These are phyloP conservation scores for Tilletia indica DNA, from an alignment of 1,284 basidiomycete genomes.

Conservation along the genomic window DNA sequence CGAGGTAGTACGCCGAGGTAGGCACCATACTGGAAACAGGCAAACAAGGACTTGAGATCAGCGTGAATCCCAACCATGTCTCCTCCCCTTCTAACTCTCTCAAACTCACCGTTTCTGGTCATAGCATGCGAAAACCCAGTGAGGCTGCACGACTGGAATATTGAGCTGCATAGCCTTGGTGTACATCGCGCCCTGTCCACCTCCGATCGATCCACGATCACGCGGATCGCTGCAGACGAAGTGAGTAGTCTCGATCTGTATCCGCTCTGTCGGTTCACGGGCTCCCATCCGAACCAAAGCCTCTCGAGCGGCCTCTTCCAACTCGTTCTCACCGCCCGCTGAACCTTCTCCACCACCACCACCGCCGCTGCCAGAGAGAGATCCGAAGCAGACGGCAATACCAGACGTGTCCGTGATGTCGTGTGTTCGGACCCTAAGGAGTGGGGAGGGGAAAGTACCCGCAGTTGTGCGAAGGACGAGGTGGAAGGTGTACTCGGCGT, in stretches of 20 bases:
- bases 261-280: slow-evolving; percentile 72
- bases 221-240: slow-evolving; percentile 46
- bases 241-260: slow-evolving; percentile 68
- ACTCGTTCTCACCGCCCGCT: slow-evolving; percentile 18
- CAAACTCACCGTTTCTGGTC: slow-evolving; percentile 43
- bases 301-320: slow-evolving; percentile 35
- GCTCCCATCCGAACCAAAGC: slow-evolving; percentile 42
- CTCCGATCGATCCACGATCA: slow-evolving; percentile 27
- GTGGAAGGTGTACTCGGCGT: slow-evolving; percentile 53
- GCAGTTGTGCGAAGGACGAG: slow-evolving; percentile 52
- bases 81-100: too few relatives aligned
- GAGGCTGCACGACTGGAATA: slow-evolving; percentile 53
- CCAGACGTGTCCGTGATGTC: slow-evolving; percentile 51
- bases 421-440: slow-evolving; percentile 47
- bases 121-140: slow-evolving; percentile 54
- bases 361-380: slow-evolving; percentile 33
- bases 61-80: not conserved
- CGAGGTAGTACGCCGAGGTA: slow-evolving; percentile 51
- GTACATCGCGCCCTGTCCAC: slow-evolving; percentile 26
- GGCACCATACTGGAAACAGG: slow-evolving; percentile 43
- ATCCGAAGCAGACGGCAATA: slow-evolving; percentile 52
- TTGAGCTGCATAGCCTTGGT: slow-evolving; percentile 51
- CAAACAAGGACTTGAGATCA: not conserved
- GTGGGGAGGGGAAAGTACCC: slow-evolving; percentile 41
- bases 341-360: not conserved